Evolutionary conservation across 2,329 filamentous ascomycete species (phyloP), one percentile per base, ranked within the genome.

Genomic region (Pseudonectria buxi): DNA sequence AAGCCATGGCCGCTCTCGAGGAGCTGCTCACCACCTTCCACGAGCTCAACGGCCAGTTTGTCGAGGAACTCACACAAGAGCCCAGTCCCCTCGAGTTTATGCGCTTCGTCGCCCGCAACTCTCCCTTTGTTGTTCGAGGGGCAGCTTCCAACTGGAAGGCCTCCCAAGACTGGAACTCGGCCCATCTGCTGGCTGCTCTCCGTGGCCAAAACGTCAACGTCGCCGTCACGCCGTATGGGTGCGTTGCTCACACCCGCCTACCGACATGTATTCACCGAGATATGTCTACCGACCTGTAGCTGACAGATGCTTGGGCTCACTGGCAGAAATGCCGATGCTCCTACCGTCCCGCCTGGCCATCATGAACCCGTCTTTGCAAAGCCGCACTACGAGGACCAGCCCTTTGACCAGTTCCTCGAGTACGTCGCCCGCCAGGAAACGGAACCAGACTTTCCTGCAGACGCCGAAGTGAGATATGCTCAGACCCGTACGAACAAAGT

Each of bases 21-120:
- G 50, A 74, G 38, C 70, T 88, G 14, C 73, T 90, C 44, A 69
- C 65, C 10, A 76, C 70, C n/a, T 89, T 85, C 59, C 76, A 83
- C 51, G 83, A 87, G 46, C 72, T 89, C 36, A 90, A 90, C 53
- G 59, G 69, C 37, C 56, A 64, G 14, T 49, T 52, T 12, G 67
- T 88, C 37, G 73, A 83, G 30, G 76, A 79, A 47, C 68, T 88
- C 3, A 28, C 65, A 11, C 66, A 74, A 28, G 75, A 81, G 32
- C 86, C 86, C 4, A 84, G 79, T 18, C 74, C 86, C 1, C 71
- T 92, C 6, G 81, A 89, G 53, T 90, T 90, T 55, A 83, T 88
- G 78, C 76, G 83, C 50, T 82, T 78, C 58, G 83, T 89, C 14
- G 72, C 81, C 12, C 71, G 67, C 25, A 92, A 90, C 54, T 73